These are phyloP conservation scores for Erythrobasidium yunnanense DNA, from an alignment of 768 basidiomycete genomes.

Conservation along the genomic window DNA sequence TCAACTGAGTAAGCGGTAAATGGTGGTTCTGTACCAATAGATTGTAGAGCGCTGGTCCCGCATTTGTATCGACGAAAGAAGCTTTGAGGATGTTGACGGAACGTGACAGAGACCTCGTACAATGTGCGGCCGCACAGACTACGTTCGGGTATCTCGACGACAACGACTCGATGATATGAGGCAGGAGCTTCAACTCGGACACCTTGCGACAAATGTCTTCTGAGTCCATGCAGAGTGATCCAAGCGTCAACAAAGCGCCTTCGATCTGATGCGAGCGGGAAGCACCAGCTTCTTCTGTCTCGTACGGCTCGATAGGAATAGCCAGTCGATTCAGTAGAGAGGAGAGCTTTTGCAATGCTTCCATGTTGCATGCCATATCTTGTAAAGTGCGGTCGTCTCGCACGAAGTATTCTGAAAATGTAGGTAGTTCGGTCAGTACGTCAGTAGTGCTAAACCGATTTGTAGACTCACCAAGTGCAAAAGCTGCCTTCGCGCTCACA, in stretches of 20 bases:
- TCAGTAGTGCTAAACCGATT: neutral
- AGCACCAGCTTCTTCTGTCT: conserved; percentile 12
- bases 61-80: conserved; percentile 67
- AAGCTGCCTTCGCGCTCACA: conserved; percentile 23
- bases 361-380: conserved; percentile 58
- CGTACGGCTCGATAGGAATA: conserved; percentile 34
- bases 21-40: conserved; percentile 45
- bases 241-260: conserved; percentile 64
- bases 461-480: conserved; percentile 28
- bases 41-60: conserved; percentile 61
- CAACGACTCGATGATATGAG: conserved; percentile 51
- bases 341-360: conserved; percentile 51
- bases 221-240: conserved; percentile 60
- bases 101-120: conserved; percentile 65
- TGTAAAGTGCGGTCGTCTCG: conserved; percentile 60
- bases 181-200: conserved; percentile 54
- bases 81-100: conserved; percentile 71
- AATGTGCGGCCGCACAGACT: conserved; percentile 76
- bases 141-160: conserved; percentile 59
- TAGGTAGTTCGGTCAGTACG: too few species aligned
- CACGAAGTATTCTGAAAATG: conserved; percentile 53
- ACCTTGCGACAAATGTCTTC: conserved; percentile 62
- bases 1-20: conserved; percentile 27
- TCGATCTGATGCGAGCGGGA: conserved; percentile 38
- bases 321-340: conserved; percentile 39